Evolutionary conservation across 2,329 filamentous ascomycete genomes (phyloP), one percentile per base, ranked within the genome.

Genomic region (Paraphaeosphaeria minitans): DNA sequence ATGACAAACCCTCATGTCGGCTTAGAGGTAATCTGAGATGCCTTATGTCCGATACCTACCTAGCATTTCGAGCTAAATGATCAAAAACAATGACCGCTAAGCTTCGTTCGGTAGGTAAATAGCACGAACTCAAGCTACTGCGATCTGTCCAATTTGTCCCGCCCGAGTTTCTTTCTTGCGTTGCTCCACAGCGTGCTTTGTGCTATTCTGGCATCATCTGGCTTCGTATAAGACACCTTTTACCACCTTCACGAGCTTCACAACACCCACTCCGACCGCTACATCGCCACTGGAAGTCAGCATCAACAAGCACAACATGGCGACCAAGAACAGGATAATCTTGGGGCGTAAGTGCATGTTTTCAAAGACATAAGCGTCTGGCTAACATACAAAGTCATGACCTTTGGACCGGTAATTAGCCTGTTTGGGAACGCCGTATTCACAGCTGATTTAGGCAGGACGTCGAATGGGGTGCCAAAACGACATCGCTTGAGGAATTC

Each of bases 391-490:
- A 16, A 27, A 53, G 50, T 53, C 3, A 53, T 53, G 50, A 53
- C 50, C 37, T 53, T 53, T 21, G 50, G 50, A 5, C 50, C 50
- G 37, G 50, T 53, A 53, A 14, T 21, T 39, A 13, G 31, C 47
- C 19, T 14, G 12, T 14, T n/a, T 16, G 4, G 14, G 21, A 27
- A 52, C 13, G 1, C 24, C 10, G 7, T n/a, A 6, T 2, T 10
- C 12, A 14, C 10, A 22, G 37, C 37, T 53, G 24, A 53, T 19
- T 5, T 13, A 19, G 31, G 7, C 27, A 53, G 50, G 39, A 53
- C 37, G 14, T 42, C 16, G 50, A 53, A 53, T 53, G 50, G 50
- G 58, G 92, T 91, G 21, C 94, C 91, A 21, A 95, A 95, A 74
- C 82, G 78, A 73, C 94, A 93, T 71, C 62, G 58, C 37, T 53